Evolutionary conservation across 2,329 filamentous ascomycete species (phyloP).

Genomic region (Pseudonectria buxi): DNA sequence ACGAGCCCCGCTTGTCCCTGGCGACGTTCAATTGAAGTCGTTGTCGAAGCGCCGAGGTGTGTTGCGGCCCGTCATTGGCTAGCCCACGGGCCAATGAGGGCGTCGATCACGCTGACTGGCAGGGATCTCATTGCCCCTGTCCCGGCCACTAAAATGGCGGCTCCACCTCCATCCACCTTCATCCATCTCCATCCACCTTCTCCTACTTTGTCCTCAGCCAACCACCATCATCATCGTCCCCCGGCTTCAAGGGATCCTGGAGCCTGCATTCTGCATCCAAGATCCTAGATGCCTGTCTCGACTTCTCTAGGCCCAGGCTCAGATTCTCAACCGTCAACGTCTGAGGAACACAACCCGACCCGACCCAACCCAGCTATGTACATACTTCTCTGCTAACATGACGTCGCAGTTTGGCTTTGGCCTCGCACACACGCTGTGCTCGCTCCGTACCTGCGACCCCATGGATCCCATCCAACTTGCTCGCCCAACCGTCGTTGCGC

Average conservation of each 20-base stretch:
- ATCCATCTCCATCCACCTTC: not conserved
- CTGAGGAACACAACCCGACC: no score
- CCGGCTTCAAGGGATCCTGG: slow-evolving; percentile 3
- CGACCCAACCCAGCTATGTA: no score
- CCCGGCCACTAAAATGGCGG: slow-evolving; percentile 10
- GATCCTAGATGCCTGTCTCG: no score
- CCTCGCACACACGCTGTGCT: no score
- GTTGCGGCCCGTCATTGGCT: slow-evolving; percentile 31
- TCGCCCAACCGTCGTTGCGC: no score
- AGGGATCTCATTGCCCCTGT: slow-evolving; percentile 30
- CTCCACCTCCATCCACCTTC: not conserved
- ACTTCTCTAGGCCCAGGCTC: no score
- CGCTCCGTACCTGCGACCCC: no score
- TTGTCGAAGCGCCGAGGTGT: slow-evolving; percentile 27
- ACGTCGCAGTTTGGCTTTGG: no score
- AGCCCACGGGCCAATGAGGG: slow-evolving; percentile 26
- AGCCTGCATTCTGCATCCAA: no score
- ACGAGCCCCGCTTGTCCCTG: slow-evolving; percentile 17
- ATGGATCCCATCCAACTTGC: no score
- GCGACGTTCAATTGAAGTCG: slow-evolving; percentile 26
- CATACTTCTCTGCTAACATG: no score
- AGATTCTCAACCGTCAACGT: no score
- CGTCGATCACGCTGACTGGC: slow-evolving; percentile 26
- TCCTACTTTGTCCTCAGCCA: slow-evolving; percentile 1
- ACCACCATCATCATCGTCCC: slow-evolving; percentile 1